phyloP scores from a whole-genome alignment of 176 grass and related monocot genomes.

The Phragmites australis region DNA sequence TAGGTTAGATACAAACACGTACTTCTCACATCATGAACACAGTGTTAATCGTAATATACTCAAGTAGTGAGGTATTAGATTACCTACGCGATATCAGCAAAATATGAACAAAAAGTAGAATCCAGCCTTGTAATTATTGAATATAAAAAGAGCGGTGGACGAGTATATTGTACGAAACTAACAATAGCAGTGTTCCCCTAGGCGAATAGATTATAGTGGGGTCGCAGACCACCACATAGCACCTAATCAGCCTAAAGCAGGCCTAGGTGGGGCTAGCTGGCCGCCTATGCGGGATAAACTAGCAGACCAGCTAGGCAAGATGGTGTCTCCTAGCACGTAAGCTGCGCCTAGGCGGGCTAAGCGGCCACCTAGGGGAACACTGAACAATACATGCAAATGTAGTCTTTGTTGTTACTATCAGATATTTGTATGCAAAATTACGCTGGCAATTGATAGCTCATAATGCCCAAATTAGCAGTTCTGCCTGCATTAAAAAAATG shows the following conservation, averaged over 20 bases:
- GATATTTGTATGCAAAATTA: too few species aligned
- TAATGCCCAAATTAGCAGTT: background rate
- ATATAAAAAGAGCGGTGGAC: background rate
- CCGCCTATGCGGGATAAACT: too few species aligned
- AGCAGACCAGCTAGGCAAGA: too few species aligned
- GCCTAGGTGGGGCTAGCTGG: background rate
- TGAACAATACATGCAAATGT: background rate
- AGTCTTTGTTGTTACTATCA: too few species aligned
- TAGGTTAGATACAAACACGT: background rate
- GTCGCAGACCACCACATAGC: background rate
- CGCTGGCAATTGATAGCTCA: background rate
- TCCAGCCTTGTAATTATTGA: conserved; percentile 1
- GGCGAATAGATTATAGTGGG: background rate
- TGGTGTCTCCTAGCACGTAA: background rate
- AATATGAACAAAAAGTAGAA: background rate
- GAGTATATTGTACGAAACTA: background rate
- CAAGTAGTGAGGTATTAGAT: too few species aligned
- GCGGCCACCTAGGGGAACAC: background rate
- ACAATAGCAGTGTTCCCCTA: background rate
- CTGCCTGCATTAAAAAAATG: background rate
- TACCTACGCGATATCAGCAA: conserved; percentile 4
- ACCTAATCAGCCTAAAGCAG: background rate
- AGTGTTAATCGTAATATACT: too few species aligned
- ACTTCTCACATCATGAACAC: background rate
- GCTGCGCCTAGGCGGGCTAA: background rate